phyloP scores from a whole-genome alignment of 495 filamentous ascomycete genomes.

The Penicillium chermesinum region DNA sequence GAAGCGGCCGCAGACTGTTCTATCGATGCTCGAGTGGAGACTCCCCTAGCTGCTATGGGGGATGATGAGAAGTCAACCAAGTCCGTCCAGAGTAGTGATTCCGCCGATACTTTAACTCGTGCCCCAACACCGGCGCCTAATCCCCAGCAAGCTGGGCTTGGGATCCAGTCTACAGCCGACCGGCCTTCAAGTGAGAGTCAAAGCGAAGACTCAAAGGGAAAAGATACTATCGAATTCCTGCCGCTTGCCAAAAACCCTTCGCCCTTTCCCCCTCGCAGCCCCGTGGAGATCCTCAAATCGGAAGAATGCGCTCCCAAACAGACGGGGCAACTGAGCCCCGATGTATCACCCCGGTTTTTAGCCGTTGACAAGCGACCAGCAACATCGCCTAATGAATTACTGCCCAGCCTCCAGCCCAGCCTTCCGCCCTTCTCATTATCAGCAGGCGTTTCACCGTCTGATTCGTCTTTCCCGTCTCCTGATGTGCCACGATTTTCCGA shows the following conservation, averaged over 20 bases:
- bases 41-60: slow-evolving; percentile 3
- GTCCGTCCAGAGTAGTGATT: slow-evolving; percentile 33
- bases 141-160: slow-evolving; percentile 35
- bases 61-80: slow-evolving; percentile 37
- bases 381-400: slow-evolving; percentile 50
- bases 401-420: slow-evolving; percentile 28
- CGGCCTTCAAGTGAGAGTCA: background rate
- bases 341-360: slow-evolving; percentile 40
- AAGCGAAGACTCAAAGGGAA: background rate
- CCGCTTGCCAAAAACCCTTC: slow-evolving; percentile 21
- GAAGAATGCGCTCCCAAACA: slow-evolving; percentile 26
- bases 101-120: slow-evolving; percentile 36
- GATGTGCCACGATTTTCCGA: slow-evolving; percentile 49
- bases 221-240: slow-evolving; percentile 9
- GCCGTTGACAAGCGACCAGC: slow-evolving; percentile 45
- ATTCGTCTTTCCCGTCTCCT: slow-evolving; percentile 47
- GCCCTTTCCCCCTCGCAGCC: background rate
- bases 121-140: slow-evolving; percentile 24
- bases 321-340: slow-evolving; percentile 31
- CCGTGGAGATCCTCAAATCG: slow-evolving; percentile 23
- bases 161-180: slow-evolving; percentile 41
- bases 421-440: slow-evolving; percentile 45
- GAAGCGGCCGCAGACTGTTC: background rate
- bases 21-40: slow-evolving; percentile 2
- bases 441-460: slow-evolving; percentile 34